These are phyloP conservation scores for Rubia yunnanensis DNA, from an alignment of 257 asterid species.

Conservation along the genomic window DNA sequence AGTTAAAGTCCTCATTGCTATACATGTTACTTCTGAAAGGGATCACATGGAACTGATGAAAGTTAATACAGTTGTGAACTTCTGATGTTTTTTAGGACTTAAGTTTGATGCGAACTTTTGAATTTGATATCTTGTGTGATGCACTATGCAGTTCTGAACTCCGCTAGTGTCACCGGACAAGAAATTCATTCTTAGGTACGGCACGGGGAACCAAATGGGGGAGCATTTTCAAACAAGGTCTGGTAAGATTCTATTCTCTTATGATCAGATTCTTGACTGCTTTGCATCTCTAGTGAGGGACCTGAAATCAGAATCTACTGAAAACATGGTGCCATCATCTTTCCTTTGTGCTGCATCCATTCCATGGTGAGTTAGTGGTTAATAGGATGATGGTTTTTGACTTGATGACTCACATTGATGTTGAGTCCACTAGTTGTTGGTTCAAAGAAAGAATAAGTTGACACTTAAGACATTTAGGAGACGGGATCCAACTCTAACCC, in stretches of 20 bases:
- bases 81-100: not conserved
- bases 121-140: not conserved
- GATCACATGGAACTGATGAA: not conserved
- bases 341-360: not conserved
- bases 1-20: not conserved
- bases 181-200: not conserved
- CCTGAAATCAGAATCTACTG: slow-evolving; percentile 2
- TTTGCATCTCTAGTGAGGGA: not conserved
- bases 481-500: slow-evolving; percentile 9
- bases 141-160: not conserved
- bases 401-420: slow-evolving; percentile 1
- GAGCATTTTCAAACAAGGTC: not conserved
- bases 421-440: slow-evolving; percentile 4
- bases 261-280: slow-evolving; percentile 3
- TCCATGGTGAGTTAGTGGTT: not conserved
- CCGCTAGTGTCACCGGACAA: not conserved
- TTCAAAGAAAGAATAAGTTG: slow-evolving; percentile 4
- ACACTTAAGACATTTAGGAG: not conserved
- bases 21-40: not conserved
- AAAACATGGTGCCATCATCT: slow-evolving; percentile 1
- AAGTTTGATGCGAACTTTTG: not conserved
- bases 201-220: not conserved
- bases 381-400: not conserved
- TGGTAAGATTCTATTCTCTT: not conserved
- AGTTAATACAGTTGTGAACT: not conserved